Conservation (phyloP, 1,139 yeast species). For the Fermentozyma sake region DNA sequence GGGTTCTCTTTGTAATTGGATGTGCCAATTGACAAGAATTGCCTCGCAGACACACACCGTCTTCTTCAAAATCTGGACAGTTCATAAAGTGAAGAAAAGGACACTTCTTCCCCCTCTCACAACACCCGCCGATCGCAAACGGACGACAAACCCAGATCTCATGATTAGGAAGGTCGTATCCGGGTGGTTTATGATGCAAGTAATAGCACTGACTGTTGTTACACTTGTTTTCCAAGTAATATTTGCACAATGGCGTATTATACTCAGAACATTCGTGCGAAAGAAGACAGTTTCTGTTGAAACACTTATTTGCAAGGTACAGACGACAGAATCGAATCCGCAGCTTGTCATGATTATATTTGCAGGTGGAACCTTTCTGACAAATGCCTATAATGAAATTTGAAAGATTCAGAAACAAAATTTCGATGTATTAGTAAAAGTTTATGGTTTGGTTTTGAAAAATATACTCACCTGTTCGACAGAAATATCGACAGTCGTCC, state of each 20-base stretch:
- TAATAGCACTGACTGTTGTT: conserved; percentile 51
- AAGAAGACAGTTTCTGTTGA: conserved; percentile 42
- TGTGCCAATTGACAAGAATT: conserved; percentile 48
- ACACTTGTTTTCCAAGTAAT: conserved; percentile 49
- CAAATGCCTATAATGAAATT: conserved; percentile 42
- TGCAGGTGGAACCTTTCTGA: conserved; percentile 49
- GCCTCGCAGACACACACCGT: conserved; percentile 52
- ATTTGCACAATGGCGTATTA: conserved; percentile 65
- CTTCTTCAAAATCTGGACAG: conserved; percentile 70
- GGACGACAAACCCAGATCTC: conserved; percentile 56
- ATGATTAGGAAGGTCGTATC: conserved; percentile 35
- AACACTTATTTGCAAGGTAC: conserved; percentile 45
- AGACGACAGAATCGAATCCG: conserved; percentile 55
- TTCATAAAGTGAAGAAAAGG: conserved; percentile 52
- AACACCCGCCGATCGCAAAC: conserved; percentile 67
- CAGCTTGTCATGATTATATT: conserved; percentile 47
- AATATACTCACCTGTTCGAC: conserved; percentile 38
- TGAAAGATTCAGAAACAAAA: conserved; percentile 18
- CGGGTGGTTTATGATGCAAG: conserved; percentile 35
- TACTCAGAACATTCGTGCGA: conserved; percentile 56
- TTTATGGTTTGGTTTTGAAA: not conserved
- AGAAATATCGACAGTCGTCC: conserved; percentile 36
- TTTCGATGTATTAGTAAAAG: conserved; percentile 2
- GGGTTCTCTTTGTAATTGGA: conserved; percentile 27
- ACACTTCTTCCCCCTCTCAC: conserved; percentile 58